Base-by-base conservation (phyloP, 805 yeast genomes). In the Soucietia sequanensis region DNA sequence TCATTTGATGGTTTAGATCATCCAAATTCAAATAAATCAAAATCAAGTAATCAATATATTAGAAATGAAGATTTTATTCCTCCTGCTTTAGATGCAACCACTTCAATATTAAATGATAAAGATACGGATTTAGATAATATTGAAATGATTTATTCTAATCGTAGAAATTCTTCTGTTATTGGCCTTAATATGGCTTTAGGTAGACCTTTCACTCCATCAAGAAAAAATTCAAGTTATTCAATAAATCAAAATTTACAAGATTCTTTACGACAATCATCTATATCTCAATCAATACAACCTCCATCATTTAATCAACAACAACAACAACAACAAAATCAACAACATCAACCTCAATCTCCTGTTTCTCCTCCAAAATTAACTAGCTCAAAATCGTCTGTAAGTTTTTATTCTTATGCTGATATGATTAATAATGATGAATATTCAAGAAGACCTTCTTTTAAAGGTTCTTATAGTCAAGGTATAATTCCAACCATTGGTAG, bases 321-420 rank as follows among this genome's bases (percentile, higher is more conserved):
- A n/a, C n/a, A n/a, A n/a, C n/a, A n/a, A n/a, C n/a, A n/a, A n/a
- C n/a, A n/a, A n/a, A n/a, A n/a, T n/a, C n/a, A n/a, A n/a, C 24
- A 26, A 31, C 34, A 14, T 33, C 50, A 48, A 27, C 41, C 46
- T 13, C 52, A 43, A 31, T 53, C 60, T 7, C 69, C 69, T 13
- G 34, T 57, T 16, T 57, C 67, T n/a, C 71, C 75, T 6, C 70
- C 72, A 12, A 60, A 60, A 32, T 60, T 69, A 21, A 54, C 60
- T 17, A 44, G 51, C 30, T 58, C 68, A 9, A 57, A 57, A 29
- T 63, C 70, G 4, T 53, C 67, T 2, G 58, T 72, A 14, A 67
- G 72, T 24, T 85, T 85, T 54, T 82, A 78, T 52, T 81, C 89
- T 2, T 86, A 83, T 56, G 95, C 91, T 3, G 95, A 86, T 48